Base-by-base conservation (phyloP, 768 basidiomycete genomes). In the Lenzites betulinus region DNA sequence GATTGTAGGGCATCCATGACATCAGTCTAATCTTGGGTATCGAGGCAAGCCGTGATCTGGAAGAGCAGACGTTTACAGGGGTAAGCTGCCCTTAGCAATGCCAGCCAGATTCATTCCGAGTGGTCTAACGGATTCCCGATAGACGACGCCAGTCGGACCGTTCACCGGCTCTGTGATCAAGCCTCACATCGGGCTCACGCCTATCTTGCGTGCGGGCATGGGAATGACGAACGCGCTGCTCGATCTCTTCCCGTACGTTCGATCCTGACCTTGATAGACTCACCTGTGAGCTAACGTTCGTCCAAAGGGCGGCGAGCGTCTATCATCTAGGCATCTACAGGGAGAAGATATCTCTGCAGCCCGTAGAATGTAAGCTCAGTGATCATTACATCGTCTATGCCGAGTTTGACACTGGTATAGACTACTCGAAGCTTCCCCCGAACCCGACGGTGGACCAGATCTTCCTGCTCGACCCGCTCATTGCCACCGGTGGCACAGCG, bases 401-500 rank as follows among this genome's bases (percentile, higher is more conserved):
- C n/a, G n/a, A 6, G 20, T 4, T 11, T 57, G 16, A 23, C 13
- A 39, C 15, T 48, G 38, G 13, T 11, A 3, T 47, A 95, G 93
- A 96, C 72, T 93, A 94, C 74, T 95, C 93, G 52, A 95, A 95
- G 76, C 80, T 96, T 36, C 95, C 94, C 13, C 76, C 85, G 38
- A 76, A 77, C 9, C 85, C 89, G 3, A 85, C 88, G 0, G 83
- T 95, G 15, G 95, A 98, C 69, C 74, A 83, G 41, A 87, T 94
- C n/a, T 93, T 87, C 75, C 77, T 98, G 23, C 79, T 98, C 30
- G 96, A 98, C 66, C 96, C 96, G 18, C 76, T 98, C 33, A 88
- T 98, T 67, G 96, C 96, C 0, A 98, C 96, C 2, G 96, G 95
- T 52, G 92, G 93, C 12, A 98, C 96, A 4, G 93, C 92, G 2